Evolutionary conservation across 768 basidiomycete species (phyloP).

Genomic region (Leccinum longicurvipes): DNA sequence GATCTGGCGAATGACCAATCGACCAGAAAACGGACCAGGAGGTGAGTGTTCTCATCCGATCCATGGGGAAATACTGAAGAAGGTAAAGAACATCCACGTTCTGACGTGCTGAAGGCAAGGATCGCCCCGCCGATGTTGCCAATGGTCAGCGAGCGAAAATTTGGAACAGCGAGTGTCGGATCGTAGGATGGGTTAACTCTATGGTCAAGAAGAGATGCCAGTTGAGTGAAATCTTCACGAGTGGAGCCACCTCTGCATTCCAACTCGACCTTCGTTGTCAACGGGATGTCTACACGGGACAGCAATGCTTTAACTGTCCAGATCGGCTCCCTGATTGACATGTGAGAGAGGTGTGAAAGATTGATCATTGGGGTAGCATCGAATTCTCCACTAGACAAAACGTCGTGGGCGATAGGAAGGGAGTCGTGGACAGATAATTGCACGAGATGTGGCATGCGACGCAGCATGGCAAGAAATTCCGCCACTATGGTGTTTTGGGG

Average conservation of each 20-base stretch:
- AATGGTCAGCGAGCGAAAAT: not conserved
- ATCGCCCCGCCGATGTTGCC: not conserved
- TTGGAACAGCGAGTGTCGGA: not conserved
- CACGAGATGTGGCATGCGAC: conserved; percentile 32
- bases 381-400: no score
- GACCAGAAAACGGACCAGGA: not conserved
- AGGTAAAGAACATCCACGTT: not conserved
- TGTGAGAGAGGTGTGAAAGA: not conserved
- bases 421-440: conserved; percentile 32
- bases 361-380: not conserved
- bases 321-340: not conserved
- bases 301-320: conserved; percentile 1
- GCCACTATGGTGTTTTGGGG: conserved; percentile 23
- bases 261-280: not conserved
- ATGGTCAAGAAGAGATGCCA: not conserved
- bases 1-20: not conserved
- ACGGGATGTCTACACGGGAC: conserved; percentile 1
- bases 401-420: conserved; percentile 18
- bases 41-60: conserved; percentile 1
- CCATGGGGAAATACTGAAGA: no score
- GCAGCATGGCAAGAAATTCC: conserved; percentile 32
- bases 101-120: not conserved
- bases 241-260: no score
- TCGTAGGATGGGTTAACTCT: not conserved
- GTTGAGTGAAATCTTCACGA: not conserved